Evolutionary conservation across 805 yeast genomes (phyloP), one percentile per base, ranked within the genome.

Genomic region (Cyberlindnera bimundalis): DNA sequence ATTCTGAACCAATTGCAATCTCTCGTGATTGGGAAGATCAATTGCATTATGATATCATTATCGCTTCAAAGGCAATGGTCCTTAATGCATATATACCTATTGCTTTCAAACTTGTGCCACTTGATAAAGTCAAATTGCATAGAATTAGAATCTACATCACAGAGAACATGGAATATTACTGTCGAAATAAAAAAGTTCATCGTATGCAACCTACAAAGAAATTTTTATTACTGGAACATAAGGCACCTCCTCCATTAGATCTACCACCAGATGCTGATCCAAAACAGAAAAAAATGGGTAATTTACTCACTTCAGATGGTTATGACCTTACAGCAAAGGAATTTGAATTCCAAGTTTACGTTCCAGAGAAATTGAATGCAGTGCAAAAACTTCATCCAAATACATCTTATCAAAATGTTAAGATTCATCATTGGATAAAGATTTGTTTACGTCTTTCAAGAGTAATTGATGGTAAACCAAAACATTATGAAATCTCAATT

Each of bases 391-490:
- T 84, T 21, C 96, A 88, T 54, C 96, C 98, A 2, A 95, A 93
- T 61, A 86, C 96, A 0, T 78, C 86, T 3, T 82, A 74, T 51
- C 77, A 74, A 18, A 80, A 79, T 52, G 88, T 93, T 47, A 90
- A 88, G 64, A 74, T 93, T 6, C 91, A 86, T 55, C 99, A 93
- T 64, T 93, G 99, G 97, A 80, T 93, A 54, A 93, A 93, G 64
- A 74, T 93, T 13, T 84, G 95, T 48, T 65, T 93, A 38, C 67
- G 98, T 37, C 68, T 93, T 29, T 85, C 96, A 5, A 77, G 74
- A 50, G 57, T 71, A n/a, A 80, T 84, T 32, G 71, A 74, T 34
- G 73, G 68, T 11, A 86, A 86, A 57, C 70, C 95, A 33, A 93
- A 90, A 59, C 97, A 89, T 58, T 93, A 84, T 59, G 99, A 93